phyloP scores from a whole-genome alignment of 75 land plant genomes.

The Larix kaempferi region DNA sequence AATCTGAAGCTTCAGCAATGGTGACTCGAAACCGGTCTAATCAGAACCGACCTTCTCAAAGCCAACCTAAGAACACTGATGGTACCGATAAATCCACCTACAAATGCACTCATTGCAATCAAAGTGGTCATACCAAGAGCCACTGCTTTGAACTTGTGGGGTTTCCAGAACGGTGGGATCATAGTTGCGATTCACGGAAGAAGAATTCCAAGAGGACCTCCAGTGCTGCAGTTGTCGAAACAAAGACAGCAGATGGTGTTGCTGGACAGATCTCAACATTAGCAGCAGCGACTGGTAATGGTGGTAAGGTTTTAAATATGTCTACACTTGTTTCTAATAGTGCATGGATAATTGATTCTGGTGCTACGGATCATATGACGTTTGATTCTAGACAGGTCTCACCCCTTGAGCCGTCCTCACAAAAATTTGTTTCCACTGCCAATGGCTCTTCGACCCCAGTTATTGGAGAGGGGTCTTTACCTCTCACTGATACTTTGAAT shows the following conservation, averaged over 20 bases:
- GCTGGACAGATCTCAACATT: no score
- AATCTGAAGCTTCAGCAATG: background rate
- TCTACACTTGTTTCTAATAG: no score
- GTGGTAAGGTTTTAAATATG: no score
- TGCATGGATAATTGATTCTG: no score
- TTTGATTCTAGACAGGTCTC: no score
- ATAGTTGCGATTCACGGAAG: background rate
- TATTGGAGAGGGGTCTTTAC: constrained; percentile 11
- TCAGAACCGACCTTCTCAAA: background rate
- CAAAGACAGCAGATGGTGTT: no score
- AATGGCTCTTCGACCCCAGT: constrained; percentile 11
- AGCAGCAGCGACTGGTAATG: no score
- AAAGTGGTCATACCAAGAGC: constrained; percentile 9
- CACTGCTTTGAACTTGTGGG: constrained; percentile 19
- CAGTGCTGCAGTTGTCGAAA: no score
- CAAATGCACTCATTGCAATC: constrained; percentile 10
- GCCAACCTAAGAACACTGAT: no score
- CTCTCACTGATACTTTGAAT: constrained; percentile 9
- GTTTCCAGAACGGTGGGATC: constrained; percentile 24
- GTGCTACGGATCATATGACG: no score
- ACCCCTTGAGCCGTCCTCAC: constrained; percentile 1
- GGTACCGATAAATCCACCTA: background rate
- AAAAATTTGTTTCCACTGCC: constrained; percentile 8
- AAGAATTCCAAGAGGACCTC: background rate
- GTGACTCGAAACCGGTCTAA: background rate